These are phyloP conservation scores for Myxozyma neotropica DNA, from an alignment of 805 yeast genomes.

Conservation along the genomic window DNA sequence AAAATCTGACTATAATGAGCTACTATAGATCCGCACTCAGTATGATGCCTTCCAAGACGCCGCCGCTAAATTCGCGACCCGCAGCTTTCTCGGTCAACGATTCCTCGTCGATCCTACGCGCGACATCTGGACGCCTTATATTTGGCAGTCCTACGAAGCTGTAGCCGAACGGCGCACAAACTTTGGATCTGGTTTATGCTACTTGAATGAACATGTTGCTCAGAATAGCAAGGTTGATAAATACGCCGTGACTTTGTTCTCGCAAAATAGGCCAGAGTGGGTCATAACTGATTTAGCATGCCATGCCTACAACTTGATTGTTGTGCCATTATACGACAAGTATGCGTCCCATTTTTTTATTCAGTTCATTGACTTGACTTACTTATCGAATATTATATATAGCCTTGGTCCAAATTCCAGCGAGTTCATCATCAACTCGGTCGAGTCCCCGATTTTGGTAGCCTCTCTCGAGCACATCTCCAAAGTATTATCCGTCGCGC, in stretches of 20 bases:
- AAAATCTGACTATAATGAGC: not conserved
- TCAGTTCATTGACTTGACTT: not conserved
- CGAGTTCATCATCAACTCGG: constrained; percentile 60
- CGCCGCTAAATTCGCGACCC: constrained; percentile 37
- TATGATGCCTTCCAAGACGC: constrained; percentile 44
- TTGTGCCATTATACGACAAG: constrained; percentile 56
- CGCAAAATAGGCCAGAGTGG: constrained; percentile 70
- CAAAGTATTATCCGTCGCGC: constrained; percentile 51
- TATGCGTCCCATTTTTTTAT: not conserved
- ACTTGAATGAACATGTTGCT: constrained; percentile 42
- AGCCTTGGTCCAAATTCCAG: constrained; percentile 64
- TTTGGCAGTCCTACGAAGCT: constrained; percentile 49
- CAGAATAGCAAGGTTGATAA: constrained; percentile 39
- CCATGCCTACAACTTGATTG: constrained; percentile 56
- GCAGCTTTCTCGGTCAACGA: constrained; percentile 48
- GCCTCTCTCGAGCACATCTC: constrained; percentile 55
- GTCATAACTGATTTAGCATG: constrained; percentile 68
- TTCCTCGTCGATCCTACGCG: constrained; percentile 42
- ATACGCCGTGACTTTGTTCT: constrained; percentile 59
- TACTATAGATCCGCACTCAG: constrained; percentile 43
- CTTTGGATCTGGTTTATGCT: constrained; percentile 59
- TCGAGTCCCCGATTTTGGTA: constrained; percentile 64
- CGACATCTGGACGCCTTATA: constrained; percentile 49
- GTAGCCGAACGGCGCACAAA: constrained; percentile 49
- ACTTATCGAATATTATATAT: not conserved